A percentile compares a stretch with the other conserved stretches of the same genome.
Evolutionary conservation across 1,284 basidiomycete species (phyloP).

Genomic region (Cryptococcus floricola): DNA sequence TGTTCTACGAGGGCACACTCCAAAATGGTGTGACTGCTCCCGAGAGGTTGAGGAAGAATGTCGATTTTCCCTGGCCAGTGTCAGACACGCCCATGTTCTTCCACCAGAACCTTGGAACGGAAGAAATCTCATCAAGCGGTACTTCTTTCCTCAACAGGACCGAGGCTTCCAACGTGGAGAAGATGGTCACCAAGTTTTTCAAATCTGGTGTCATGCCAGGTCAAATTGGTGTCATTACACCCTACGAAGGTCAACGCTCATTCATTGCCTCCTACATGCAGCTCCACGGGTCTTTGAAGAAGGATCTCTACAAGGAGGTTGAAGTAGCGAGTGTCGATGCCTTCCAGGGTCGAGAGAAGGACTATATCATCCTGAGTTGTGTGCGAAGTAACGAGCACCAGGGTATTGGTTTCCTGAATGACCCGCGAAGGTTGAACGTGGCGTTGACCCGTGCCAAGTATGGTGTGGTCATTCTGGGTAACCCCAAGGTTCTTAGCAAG

Average conservation of each 20-base stretch:
- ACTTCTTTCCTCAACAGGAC: slow-evolving; percentile 98
- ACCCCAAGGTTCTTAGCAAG: slow-evolving; percentile 98
- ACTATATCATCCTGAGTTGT: slow-evolving; percentile 98
- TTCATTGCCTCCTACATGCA: slow-evolving; percentile 99
- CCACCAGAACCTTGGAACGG: slow-evolving; percentile 97
- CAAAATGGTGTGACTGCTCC: slow-evolving; percentile 99
- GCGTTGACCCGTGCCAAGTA: slow-evolving; percentile 97
- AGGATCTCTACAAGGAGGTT: slow-evolving; percentile 98
- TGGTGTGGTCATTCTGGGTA: slow-evolving; percentile 94
- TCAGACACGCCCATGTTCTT: slow-evolving; percentile 99
- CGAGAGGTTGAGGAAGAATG: slow-evolving; percentile 91
- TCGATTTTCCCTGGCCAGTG: slow-evolving; percentile 98
- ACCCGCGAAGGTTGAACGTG: slow-evolving; percentile 93
- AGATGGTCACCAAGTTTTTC: slow-evolving; percentile 99
- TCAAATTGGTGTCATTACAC: slow-evolving; percentile 98
- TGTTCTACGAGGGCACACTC: slow-evolving; percentile 99
- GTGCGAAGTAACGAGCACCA: slow-evolving; percentile 99
- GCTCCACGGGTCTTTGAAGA: slow-evolving; percentile 95
- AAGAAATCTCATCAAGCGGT: slow-evolving; percentile 97
- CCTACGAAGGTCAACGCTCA: slow-evolving; percentile 98
- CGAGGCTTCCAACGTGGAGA: slow-evolving; percentile 97
- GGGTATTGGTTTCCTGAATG: slow-evolving; percentile 98
- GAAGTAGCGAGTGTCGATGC: slow-evolving; percentile 99
- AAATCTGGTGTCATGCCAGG: slow-evolving; percentile 92
- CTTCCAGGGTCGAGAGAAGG: slow-evolving; percentile 99